Conservation (phyloP, 164 flowering plant genomes). For the Taxillus chinensis region DNA sequence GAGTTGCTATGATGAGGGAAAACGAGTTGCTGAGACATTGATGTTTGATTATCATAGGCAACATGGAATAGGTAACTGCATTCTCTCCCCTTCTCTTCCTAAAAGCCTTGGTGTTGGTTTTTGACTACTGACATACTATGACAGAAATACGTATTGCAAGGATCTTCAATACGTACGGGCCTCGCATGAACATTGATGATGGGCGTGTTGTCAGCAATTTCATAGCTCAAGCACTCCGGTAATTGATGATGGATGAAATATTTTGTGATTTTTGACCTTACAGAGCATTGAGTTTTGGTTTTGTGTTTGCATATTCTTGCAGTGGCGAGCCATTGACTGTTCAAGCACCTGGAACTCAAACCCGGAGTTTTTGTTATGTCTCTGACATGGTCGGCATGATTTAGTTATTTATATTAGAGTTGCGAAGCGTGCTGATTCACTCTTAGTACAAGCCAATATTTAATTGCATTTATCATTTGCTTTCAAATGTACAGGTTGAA, state of each 20-base stretch:
- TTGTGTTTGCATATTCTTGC: neutral
- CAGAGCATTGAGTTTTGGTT: no score
- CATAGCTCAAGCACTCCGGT: slow-evolving; percentile 82
- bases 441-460: no score
- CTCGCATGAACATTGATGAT: slow-evolving; percentile 83
- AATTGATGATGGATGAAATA: neutral
- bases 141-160: slow-evolving; percentile 74
- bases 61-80: slow-evolving; percentile 60
- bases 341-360: slow-evolving; percentile 67
- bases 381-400: slow-evolving; percentile 60
- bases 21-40: slow-evolving; percentile 79
- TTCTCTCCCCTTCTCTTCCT: neutral
- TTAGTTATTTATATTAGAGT: neutral
- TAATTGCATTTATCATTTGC: no score
- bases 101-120: no score
- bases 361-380: slow-evolving; percentile 77
- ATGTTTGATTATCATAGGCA: slow-evolving; percentile 89
- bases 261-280: neutral
- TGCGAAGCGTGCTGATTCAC: no score
- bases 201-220: slow-evolving; percentile 90
- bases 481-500: slow-evolving; percentile 40
- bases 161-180: slow-evolving; percentile 80
- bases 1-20: slow-evolving; percentile 86
- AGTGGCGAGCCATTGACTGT: slow-evolving; percentile 66
- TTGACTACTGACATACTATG: neutral